Evolutionary conservation across 1,284 basidiomycete species (phyloP), one percentile per base, ranked within the genome.

Genomic region (Hemileia vastatrix): DNA sequence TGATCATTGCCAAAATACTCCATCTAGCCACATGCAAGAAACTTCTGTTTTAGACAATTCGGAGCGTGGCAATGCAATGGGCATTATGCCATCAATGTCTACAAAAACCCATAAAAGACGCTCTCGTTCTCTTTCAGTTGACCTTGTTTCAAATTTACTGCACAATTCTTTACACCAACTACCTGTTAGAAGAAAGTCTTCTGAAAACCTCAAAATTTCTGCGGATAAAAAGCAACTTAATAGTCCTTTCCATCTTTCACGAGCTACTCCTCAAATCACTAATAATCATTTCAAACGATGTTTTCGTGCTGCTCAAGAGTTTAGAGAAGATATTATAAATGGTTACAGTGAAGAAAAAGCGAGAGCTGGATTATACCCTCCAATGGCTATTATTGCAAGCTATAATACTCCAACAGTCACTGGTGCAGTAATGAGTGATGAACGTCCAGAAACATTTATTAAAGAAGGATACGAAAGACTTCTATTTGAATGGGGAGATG

Each of bases 361-460:
- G 0, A n/a, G n/a, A n/a, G 19, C 51, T 6, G 47, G 66, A 23
- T 48, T 59, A 1, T 76, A 76, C 59, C 76, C 76, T n/a, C 74
- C 75, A 4, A 51, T 76, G 11, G 65, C 70, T 27, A 57, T 76
- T 21, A 33, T 76, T 9, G 68, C 72, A 2, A 71, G 69, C 0
- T 67, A 66, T 13, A 65, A 70, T 15, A 72, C 74, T 6, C 70
- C 76, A 0, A 72, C 74, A 1, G 73, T 74, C 0, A 67, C 72
- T 5, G 75, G 74, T 0, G 68, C 71, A 4, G 68, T 73, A 0
- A 45, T 57, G 4, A 51, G 44, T 0, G 40, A 58, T 13, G 48
- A 64, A 6, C 9, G 11, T 13, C 48, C 48, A 2, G 21, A 49
- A 19, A 49, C 18, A 23, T 49, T 49, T 19, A 23, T 19, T 13